A percentile compares a stretch with the other conserved stretches of the same genome.
These are phyloP conservation scores for Saturnispora sekii DNA, from an alignment of 805 yeast species.

Conservation along the genomic window DNA sequence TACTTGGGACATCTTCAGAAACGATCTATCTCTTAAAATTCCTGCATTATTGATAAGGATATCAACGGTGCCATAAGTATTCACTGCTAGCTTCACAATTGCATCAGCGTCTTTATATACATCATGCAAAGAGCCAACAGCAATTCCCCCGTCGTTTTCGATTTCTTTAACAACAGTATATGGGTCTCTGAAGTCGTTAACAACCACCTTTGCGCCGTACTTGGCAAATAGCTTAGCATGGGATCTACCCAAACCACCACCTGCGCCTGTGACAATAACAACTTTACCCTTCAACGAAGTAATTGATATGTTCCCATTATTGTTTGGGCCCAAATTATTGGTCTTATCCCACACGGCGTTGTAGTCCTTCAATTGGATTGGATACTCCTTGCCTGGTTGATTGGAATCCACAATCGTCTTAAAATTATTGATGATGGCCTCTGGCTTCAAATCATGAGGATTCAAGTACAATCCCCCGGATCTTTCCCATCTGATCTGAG, in stretches of 20 bases:
- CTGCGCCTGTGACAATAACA: slow-evolving; percentile 90
- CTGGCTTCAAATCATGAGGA: slow-evolving; percentile 73
- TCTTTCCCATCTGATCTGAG: slow-evolving; percentile 93
- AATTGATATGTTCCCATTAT: slow-evolving; percentile 39
- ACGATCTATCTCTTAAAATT: slow-evolving; percentile 80
- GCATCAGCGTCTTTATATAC: slow-evolving; percentile 67
- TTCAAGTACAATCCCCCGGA: slow-evolving; percentile 78
- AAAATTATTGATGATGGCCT: slow-evolving; percentile 63
- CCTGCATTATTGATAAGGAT: slow-evolving; percentile 91
- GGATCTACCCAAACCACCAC: slow-evolving; percentile 86
- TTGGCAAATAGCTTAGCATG: slow-evolving; percentile 79
- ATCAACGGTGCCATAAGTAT: slow-evolving; percentile 74
- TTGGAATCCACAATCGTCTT: slow-evolving; percentile 54
- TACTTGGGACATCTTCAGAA: slow-evolving; percentile 69
- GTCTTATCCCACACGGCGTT: slow-evolving; percentile 45
- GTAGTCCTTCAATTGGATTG: slow-evolving; percentile 66
- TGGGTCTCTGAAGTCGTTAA: slow-evolving; percentile 81
- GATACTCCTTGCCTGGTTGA: slow-evolving; percentile 53
- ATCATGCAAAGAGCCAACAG: slow-evolving; percentile 76
- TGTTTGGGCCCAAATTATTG: slow-evolving; percentile 42
- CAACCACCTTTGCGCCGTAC: slow-evolving; percentile 92
- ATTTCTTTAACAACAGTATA: slow-evolving; percentile 66
- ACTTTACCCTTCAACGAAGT: slow-evolving; percentile 72
- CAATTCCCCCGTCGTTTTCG: slow-evolving; percentile 52
- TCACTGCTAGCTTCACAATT: slow-evolving; percentile 69